Conservation (phyloP, 2,329 filamentous ascomycete species). For the Neopestalotiopsis sp. region DNA sequence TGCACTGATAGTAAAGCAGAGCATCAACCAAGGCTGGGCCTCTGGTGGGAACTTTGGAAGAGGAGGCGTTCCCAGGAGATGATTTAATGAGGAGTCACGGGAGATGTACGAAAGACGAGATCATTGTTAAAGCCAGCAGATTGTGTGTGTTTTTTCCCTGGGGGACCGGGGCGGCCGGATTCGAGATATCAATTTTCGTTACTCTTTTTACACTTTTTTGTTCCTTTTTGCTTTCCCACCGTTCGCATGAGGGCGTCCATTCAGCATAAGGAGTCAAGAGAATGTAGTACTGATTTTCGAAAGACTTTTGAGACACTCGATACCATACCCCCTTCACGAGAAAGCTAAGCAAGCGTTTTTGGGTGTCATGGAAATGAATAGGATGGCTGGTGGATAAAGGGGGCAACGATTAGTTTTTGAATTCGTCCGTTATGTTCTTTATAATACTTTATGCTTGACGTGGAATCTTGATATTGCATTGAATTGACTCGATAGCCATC, state of each 20-base stretch:
- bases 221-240: background rate
- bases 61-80: constrained; percentile 53
- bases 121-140: background rate
- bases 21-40: constrained; percentile 67
- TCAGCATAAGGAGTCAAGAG: background rate
- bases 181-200: background rate
- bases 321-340: constrained; percentile 30
- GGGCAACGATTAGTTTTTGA: constrained; percentile 10
- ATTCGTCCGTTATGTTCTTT: background rate
- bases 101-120: background rate
- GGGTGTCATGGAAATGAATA: background rate
- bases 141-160: background rate
- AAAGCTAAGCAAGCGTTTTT: constrained; percentile 21
- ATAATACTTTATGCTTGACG: background rate
- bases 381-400: constrained; percentile 18
- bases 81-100: constrained; percentile 25
- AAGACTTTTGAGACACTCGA: constrained; percentile 23
- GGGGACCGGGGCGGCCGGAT: background rate
- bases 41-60: constrained; percentile 47
- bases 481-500: no score
- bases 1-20: constrained; percentile 93
- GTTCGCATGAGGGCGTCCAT: background rate
- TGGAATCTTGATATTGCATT: background rate
- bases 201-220: background rate
- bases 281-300: background rate